Evolutionary conservation across 345 rosid genomes (phyloP).

Genomic region (Eucalyptus dawsonii): DNA sequence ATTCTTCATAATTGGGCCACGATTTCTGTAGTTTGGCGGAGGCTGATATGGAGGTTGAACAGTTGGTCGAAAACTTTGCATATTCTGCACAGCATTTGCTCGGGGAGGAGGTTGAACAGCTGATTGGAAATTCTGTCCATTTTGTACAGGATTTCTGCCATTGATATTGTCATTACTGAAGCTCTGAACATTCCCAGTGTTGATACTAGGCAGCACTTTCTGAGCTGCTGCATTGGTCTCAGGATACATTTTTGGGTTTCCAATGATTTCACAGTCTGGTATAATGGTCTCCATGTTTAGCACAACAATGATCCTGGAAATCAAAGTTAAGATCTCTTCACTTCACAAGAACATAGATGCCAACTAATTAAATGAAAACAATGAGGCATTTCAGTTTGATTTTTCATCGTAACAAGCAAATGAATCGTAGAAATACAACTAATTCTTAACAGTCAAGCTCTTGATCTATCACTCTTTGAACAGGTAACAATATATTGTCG

Average conservation of each 20-base stretch:
- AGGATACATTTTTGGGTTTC: slow-evolving; percentile 46
- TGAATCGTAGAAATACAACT: background rate
- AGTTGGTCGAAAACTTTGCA: slow-evolving; percentile 40
- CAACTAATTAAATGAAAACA: background rate
- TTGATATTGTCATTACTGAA: slow-evolving; percentile 4
- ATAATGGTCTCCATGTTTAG: slow-evolving; percentile 75
- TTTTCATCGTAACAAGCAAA: background rate
- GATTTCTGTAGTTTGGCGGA: slow-evolving; percentile 60
- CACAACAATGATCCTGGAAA: slow-evolving; percentile 65
- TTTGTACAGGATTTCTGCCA: background rate
- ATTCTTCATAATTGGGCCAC: slow-evolving; percentile 75
- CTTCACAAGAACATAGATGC: background rate
- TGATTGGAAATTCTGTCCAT: slow-evolving; percentile 32
- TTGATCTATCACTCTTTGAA: background rate
- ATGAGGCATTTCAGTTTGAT: background rate
- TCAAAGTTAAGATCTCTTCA: background rate
- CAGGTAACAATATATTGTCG: background rate
- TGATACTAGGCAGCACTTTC: slow-evolving; percentile 16
- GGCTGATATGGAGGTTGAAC: slow-evolving; percentile 81
- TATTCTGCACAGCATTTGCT: slow-evolving; percentile 21
- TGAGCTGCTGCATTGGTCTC: slow-evolving; percentile 30
- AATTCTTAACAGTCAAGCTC: background rate
- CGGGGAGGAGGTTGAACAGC: slow-evolving; percentile 58
- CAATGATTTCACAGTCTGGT: slow-evolving; percentile 55
- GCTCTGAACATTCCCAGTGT: slow-evolving; percentile 10